Evolutionary conservation across 2,329 filamentous ascomycete species (phyloP), one percentile per base, ranked within the genome.

Genomic region (Fusarium avenaceum): DNA sequence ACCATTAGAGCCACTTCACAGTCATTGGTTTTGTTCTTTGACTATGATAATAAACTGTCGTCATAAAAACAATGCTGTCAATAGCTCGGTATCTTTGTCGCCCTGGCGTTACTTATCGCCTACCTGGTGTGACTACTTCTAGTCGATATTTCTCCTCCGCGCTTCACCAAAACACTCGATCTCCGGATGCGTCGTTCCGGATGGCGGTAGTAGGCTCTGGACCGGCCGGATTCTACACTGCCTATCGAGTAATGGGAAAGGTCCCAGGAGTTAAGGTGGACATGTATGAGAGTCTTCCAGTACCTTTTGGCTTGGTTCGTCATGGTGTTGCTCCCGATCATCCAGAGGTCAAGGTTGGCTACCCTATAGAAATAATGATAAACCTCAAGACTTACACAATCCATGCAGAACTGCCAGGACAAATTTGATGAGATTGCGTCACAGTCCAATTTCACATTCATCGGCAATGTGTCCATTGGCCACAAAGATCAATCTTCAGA

Each of bases 301-400:
- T 97, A 6, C 96, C 96, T 0, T 99, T 93, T 76, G 96, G 96
- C 2, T 85, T 99, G 56, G 94, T 97, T 49, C 87, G 96, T 56
- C 97, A 96, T 76, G 96, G 96, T 10, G 96, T 99, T 60, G 96
- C 96, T n/a, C 96, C 96, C 7, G 96, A 99, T 77, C 96, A 99
- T 80, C 95, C 96, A 1, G 95, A 99, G 81, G 96, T 99, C 71
- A 99, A 99, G 88, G 93, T 96, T 45, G 46, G 52, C 42, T 56
- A 57, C 62, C 54, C 58, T 64, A 56, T 32, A 57, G 50, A 20
- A 50, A 24, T 19, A 28, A 30, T 14, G 5, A 15, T 19, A 19
- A 17, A 43, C 14, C 7, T 5, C 15, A 22, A 26, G 32, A 43
- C 66, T 70, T 28, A 66, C 40, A 56, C n/a, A 22, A 33, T n/a